phyloP scores from a whole-genome alignment of 2,329 filamentous ascomycete genomes.

The Leptosphaerulina australis region DNA sequence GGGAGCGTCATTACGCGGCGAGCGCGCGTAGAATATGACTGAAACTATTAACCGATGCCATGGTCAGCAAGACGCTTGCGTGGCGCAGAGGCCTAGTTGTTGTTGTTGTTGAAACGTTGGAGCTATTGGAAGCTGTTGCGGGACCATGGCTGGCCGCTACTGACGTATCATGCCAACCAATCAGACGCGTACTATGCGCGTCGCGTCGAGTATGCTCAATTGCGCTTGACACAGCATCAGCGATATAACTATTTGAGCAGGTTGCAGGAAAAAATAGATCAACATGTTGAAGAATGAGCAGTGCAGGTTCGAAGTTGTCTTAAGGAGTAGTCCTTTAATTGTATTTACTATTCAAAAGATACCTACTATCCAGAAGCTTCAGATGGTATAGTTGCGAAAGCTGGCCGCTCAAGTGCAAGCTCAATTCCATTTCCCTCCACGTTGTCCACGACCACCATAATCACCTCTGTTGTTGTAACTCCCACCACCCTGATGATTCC shows the following conservation, averaged over 20 bases:
- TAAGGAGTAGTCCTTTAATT: background rate
- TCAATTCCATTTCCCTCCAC: slow-evolving; percentile 26
- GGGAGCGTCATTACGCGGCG: slow-evolving; percentile 37
- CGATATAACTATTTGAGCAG: too few species aligned
- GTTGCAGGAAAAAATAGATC: too few species aligned
- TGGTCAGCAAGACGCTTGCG: slow-evolving; percentile 23
- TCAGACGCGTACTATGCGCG: slow-evolving; percentile 13
- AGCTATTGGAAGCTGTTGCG: slow-evolving; percentile 3
- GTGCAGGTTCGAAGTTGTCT: too few species aligned
- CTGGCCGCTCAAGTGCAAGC: background rate
- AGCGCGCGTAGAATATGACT: slow-evolving; percentile 12
- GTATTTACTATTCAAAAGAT: too few species aligned
- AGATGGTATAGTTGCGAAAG: background rate
- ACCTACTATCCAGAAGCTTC: background rate
- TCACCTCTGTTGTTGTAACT: slow-evolving; percentile 25
- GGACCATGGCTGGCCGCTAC: slow-evolving; percentile 11
- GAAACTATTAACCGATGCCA: slow-evolving; percentile 22
- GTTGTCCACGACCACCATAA: slow-evolving; percentile 27
- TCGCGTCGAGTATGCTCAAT: background rate
- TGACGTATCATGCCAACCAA: slow-evolving; percentile 19
- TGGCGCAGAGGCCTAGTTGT: background rate
- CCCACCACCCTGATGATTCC: slow-evolving; percentile 19
- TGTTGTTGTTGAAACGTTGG: slow-evolving; percentile 6
- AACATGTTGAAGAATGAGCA: background rate
- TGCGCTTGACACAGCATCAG: too few species aligned